Evolutionary conservation across 495 filamentous ascomycete genomes (phyloP).

Genomic region (Aspergillus saccharolyticus): DNA sequence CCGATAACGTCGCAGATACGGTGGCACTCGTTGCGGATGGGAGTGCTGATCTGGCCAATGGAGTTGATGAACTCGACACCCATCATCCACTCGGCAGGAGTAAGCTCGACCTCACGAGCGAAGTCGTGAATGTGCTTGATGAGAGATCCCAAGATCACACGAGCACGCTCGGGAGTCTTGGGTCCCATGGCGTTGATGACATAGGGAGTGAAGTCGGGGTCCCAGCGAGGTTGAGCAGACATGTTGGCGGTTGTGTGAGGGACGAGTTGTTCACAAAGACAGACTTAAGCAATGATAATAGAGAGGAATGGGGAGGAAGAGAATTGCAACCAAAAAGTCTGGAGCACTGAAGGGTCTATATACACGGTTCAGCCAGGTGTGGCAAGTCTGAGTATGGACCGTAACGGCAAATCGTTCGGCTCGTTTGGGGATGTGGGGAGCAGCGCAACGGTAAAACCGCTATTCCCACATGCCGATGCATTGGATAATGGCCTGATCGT

Average conservation of each 20-base stretch:
- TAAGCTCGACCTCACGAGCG: conserved; percentile 74
- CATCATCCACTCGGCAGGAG: conserved; percentile 73
- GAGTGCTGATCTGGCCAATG: conserved; percentile 51
- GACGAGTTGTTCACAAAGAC: neutral
- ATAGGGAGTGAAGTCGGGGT: conserved; percentile 71
- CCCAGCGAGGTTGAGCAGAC: conserved; percentile 46
- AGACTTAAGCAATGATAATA: neutral
- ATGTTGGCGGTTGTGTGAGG: conserved; percentile 22
- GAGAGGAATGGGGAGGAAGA: conserved; percentile 1
- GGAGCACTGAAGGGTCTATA: conserved; percentile 16
- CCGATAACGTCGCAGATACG: conserved; percentile 75
- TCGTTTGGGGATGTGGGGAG: conserved; percentile 17
- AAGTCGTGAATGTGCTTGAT: conserved; percentile 81
- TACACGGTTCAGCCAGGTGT: conserved; percentile 10
- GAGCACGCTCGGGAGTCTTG: conserved; percentile 62
- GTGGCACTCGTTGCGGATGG: conserved; percentile 70
- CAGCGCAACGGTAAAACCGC: conserved; percentile 12
- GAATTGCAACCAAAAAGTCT: neutral
- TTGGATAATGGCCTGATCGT: conserved; percentile 5
- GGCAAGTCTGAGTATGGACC: conserved; percentile 12
- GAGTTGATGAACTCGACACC: conserved; percentile 61
- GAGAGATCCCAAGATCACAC: conserved; percentile 57
- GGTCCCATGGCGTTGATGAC: conserved; percentile 74
- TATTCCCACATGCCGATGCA: conserved; percentile 20
- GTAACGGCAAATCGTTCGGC: conserved; percentile 29